Evolutionary conservation across 495 filamentous ascomycete genomes (phyloP), one percentile per base, ranked within the genome.

Genomic region (Aspergillus asperescens): DNA sequence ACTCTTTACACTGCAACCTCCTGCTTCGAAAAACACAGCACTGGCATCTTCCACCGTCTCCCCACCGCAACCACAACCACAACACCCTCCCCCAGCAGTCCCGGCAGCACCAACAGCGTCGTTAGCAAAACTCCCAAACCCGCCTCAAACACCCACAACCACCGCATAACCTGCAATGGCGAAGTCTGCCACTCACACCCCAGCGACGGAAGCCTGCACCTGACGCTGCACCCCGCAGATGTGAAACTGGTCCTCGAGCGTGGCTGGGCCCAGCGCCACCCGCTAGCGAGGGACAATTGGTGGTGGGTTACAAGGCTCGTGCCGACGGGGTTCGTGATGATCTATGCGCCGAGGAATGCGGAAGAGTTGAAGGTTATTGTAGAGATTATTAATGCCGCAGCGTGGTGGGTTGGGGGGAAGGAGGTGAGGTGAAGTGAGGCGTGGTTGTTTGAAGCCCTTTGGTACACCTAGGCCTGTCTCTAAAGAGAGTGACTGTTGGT

Each of bases 251-350:
- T 92, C 13, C 66, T 93, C 27, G 81, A 88, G 60, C 81, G 78
- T 43, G 86, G 89, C 12, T 93, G 88, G 88, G 89, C 84, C 9
- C 78, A 93, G 67, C 69, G 88, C 10, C 89, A 93, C 69, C 89
- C 89, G 1, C 71, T 93, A 48, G 83, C 87, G 5, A 79, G 81
- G 60, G 83, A 79, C 39, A 77, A 76, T 8, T 71, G 67, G 66
- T 71, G 61, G 61, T 62, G 65, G 65, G 28, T 57, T 50, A 61
- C 75, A 43, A 54, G 78, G 55, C 82, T 84, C 41, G 78, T 89
- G 44, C 84, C 86, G 7, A 61, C 70, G 20, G 82, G 81, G n/a
- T 91, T 89, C 61, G 69, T 85, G 34, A 85, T 93, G 85, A 74
- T 95, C 15, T 95, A 95, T 70, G 86, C 89, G 32, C 88, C 89